These are phyloP conservation scores for Debaryomyces coudertii DNA, from an alignment of 1,139 yeast species.

Conservation along the genomic window DNA sequence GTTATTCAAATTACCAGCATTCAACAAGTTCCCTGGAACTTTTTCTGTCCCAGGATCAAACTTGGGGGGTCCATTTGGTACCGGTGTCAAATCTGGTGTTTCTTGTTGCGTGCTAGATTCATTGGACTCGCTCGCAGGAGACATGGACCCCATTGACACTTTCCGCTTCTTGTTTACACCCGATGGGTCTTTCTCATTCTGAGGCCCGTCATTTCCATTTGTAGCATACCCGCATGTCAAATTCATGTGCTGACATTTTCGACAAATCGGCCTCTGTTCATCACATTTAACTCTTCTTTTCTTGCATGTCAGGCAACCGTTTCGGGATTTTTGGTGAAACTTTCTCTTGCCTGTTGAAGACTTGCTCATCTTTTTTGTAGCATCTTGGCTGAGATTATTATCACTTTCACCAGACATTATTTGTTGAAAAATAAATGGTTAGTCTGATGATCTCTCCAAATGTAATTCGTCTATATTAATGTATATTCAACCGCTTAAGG, in stretches of 20 bases:
- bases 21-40: constrained; percentile 24
- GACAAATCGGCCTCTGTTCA: constrained; percentile 78
- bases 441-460: not conserved
- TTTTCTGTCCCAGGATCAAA: not conserved
- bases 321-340: constrained; percentile 83
- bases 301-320: constrained; percentile 89
- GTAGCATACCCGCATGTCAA: constrained; percentile 67
- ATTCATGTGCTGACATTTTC: constrained; percentile 76
- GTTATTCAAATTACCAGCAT: constrained; percentile 51
- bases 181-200: constrained; percentile 7
- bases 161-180: constrained; percentile 12
- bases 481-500: not conserved
- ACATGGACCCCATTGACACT: constrained; percentile 5
- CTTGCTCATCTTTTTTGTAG: constrained; percentile 13
- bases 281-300: constrained; percentile 90
- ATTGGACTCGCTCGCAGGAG: not conserved
- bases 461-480: not conserved
- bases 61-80: constrained; percentile 17
- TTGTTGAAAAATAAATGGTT: constrained; percentile 8
- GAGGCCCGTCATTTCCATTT: constrained; percentile 11
- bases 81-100: constrained; percentile 25
- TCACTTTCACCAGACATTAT: constrained; percentile 8
- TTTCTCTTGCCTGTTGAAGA: constrained; percentile 56
- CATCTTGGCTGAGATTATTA: constrained; percentile 5
- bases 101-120: constrained; percentile 24